Evolutionary conservation across 2,329 filamentous ascomycete species (phyloP).

Genomic region (Microcyclosporella mali): DNA sequence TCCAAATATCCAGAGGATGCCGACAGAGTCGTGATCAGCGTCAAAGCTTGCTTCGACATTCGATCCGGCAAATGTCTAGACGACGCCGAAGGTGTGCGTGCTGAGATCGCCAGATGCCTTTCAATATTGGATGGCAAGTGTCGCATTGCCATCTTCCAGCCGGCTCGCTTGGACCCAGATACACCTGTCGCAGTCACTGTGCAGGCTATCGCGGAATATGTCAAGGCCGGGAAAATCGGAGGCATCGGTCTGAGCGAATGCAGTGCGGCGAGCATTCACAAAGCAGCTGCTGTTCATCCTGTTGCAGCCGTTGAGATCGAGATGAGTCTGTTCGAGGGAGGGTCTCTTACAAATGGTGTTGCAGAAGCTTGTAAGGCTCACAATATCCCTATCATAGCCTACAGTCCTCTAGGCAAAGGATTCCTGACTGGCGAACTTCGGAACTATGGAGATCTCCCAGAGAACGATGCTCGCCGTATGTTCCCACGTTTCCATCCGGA

Average conservation of each 20-base stretch:
- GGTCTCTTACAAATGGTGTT: constrained; percentile 53
- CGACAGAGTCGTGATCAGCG: constrained; percentile 39
- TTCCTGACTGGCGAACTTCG: constrained; percentile 50
- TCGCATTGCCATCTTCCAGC: constrained; percentile 39
- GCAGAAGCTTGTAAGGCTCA: constrained; percentile 53
- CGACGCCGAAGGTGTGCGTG: constrained; percentile 25
- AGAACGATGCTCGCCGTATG: constrained; percentile 41
- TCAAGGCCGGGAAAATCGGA: constrained; percentile 47
- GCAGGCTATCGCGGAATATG: constrained; percentile 33
- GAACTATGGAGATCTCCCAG: constrained; percentile 48
- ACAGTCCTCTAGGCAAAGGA: constrained; percentile 63
- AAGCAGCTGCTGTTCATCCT: constrained; percentile 29
- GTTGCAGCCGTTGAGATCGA: constrained; percentile 51
- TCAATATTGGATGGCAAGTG: constrained; percentile 40
- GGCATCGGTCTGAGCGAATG: constrained; percentile 49
- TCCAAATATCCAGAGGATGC: constrained; percentile 44
- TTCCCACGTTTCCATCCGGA: constrained; percentile 57
- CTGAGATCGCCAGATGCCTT: constrained; percentile 38
- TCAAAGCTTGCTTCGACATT: constrained; percentile 40
- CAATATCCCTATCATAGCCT: constrained; percentile 63
- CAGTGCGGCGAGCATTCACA: constrained; percentile 41
- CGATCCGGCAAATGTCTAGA: constrained; percentile 39
- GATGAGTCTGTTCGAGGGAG: constrained; percentile 26
- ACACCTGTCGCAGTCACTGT: constrained; percentile 38
- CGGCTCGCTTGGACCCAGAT: constrained; percentile 35